Conservation (phyloP, 1,284 basidiomycete species). For the Moesziomyces globuligerus region DNA sequence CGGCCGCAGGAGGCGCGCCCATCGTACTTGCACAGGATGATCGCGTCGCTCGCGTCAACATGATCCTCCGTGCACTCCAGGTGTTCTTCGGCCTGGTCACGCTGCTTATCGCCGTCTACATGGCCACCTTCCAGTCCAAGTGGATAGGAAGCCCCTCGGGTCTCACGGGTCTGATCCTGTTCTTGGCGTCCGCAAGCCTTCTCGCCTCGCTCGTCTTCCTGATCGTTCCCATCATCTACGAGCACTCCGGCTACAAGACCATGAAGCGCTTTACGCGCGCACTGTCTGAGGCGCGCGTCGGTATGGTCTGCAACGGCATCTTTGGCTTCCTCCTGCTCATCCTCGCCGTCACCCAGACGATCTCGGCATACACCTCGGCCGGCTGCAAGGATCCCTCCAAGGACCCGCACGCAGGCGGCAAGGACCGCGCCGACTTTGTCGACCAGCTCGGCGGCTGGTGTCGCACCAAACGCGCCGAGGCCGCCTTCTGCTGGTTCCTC, state of each 20-base stretch:
- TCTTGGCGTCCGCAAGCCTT: slow-evolving; percentile 42
- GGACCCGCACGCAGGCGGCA: slow-evolving; percentile 54
- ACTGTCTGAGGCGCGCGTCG: slow-evolving; percentile 54
- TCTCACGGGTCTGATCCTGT: slow-evolving; percentile 57
- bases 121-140: slow-evolving; percentile 53
- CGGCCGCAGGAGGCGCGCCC: slow-evolving; percentile 5
- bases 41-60: slow-evolving; percentile 29
- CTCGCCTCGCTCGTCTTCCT: slow-evolving; percentile 46
- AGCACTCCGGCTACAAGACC: slow-evolving; percentile 39
- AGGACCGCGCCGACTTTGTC: slow-evolving; percentile 47
- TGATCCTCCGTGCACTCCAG: slow-evolving; percentile 39
- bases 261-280: slow-evolving; percentile 42
- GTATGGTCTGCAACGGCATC: slow-evolving; percentile 53
- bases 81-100: slow-evolving; percentile 44
- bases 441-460: slow-evolving; percentile 55
- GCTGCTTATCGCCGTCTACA: slow-evolving; percentile 55
- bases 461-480: slow-evolving; percentile 56
- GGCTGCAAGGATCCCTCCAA: slow-evolving; percentile 58
- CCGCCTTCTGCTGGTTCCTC: slow-evolving; percentile 61
- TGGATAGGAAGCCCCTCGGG: slow-evolving; percentile 59
- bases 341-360: slow-evolving; percentile 54
- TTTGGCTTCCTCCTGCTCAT: slow-evolving; percentile 50
- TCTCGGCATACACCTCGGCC: slow-evolving; percentile 54
- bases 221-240: slow-evolving; percentile 51
- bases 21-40: slow-evolving; percentile 28